These are phyloP conservation scores for Dryas drummondii DNA, from an alignment of 306 rosid species.

Conservation along the genomic window DNA sequence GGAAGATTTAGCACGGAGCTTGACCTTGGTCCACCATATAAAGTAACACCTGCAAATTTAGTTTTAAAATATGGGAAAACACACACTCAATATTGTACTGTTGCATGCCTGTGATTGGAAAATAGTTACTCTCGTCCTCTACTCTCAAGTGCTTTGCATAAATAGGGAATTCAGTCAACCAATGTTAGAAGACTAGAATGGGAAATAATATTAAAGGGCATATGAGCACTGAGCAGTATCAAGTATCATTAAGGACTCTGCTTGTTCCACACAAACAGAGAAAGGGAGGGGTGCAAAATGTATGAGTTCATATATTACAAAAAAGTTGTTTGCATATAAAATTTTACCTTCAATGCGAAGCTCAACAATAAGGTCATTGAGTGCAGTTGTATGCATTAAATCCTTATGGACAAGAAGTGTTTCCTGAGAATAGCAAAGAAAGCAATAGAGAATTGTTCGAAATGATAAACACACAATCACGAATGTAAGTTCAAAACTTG, in stretches of 20 bases:
- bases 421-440: slow-evolving; percentile 60
- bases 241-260: not conserved
- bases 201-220: not conserved
- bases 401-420: slow-evolving; percentile 94
- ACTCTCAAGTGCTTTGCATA: not conserved
- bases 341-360: slow-evolving; percentile 66
- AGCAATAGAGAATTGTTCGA: not conserved
- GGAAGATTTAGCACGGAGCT: slow-evolving; percentile 66
- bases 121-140: slow-evolving; percentile 7
- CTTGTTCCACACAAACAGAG: too few relatives aligned
- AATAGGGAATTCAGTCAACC: not conserved
- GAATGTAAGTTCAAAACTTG: slow-evolving; percentile 3
- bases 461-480: not conserved
- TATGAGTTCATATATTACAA: not conserved
- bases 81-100: not conserved
- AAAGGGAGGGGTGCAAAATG: not conserved
- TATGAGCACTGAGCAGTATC: not conserved
- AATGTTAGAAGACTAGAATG: not conserved
- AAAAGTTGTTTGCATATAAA: slow-evolving; percentile 19
- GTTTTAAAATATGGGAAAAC: too few relatives aligned
- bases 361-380: slow-evolving; percentile 63
- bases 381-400: slow-evolving; percentile 41
- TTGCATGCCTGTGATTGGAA: not conserved
- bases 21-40: slow-evolving; percentile 89
- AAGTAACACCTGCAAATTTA: slow-evolving; percentile 57